phyloP scores from a whole-genome alignment of 768 basidiomycete genomes.

The Amyloporia xantha region DNA sequence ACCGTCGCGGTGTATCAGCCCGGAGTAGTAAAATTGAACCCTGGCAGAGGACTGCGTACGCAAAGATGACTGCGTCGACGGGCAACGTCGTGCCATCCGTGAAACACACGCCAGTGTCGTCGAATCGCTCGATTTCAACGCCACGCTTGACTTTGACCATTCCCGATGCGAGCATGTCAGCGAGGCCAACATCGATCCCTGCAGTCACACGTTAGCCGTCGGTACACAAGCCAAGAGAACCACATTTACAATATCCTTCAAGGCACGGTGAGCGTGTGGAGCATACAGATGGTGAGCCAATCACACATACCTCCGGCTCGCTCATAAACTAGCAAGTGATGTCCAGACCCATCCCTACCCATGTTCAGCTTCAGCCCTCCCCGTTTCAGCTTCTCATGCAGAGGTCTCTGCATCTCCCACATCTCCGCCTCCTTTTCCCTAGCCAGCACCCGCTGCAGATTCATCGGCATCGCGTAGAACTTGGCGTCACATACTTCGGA shows the following conservation, averaged over 20 bases:
- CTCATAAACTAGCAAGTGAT: slow-evolving; percentile 24
- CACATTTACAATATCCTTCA: slow-evolving; percentile 1
- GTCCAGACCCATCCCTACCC: slow-evolving; percentile 29
- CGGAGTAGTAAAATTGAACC: background rate
- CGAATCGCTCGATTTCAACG: slow-evolving; percentile 10
- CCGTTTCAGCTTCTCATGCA: slow-evolving; percentile 29
- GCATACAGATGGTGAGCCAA: background rate
- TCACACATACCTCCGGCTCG: slow-evolving; percentile 26
- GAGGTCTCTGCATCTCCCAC: slow-evolving; percentile 27
- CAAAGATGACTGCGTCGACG: slow-evolving; percentile 28
- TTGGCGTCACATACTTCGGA: slow-evolving; percentile 21
- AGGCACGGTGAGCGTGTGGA: background rate
- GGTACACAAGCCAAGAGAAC: background rate
- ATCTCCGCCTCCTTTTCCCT: slow-evolving; percentile 12
- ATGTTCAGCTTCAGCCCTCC: slow-evolving; percentile 33
- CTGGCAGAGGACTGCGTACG: slow-evolving; percentile 7
- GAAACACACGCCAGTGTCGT: slow-evolving; percentile 20
- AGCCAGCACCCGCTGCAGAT: slow-evolving; percentile 18
- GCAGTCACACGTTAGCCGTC: background rate
- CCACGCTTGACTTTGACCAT: slow-evolving; percentile 17
- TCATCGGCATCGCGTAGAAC: slow-evolving; percentile 18
- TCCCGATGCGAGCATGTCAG: slow-evolving; percentile 16
- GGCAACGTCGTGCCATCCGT: slow-evolving; percentile 20
- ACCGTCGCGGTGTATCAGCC: background rate
- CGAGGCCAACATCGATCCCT: slow-evolving; percentile 20